These are phyloP conservation scores for Colletotrichum paranaense DNA, from an alignment of 2,329 filamentous ascomycete genomes.

Conservation along the genomic window DNA sequence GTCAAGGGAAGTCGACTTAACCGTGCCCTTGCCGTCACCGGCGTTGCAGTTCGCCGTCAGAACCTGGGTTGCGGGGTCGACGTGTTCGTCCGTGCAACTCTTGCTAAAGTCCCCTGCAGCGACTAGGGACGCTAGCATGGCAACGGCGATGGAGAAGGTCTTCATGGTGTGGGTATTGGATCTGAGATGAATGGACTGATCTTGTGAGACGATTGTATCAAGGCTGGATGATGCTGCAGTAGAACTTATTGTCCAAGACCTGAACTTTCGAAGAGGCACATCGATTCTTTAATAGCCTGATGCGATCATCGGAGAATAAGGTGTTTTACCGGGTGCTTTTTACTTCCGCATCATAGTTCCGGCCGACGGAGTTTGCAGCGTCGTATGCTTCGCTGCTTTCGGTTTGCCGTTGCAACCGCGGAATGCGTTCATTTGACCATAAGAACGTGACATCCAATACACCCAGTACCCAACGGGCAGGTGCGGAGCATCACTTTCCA, in stretches of 20 bases:
- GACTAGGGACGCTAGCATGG: background rate
- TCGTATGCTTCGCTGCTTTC: background rate
- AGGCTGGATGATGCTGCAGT: background rate
- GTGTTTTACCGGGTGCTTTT: background rate
- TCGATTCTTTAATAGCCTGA: background rate
- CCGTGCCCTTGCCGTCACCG: constrained; percentile 29
- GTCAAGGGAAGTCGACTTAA: constrained; percentile 13
- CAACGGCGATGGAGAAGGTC: background rate
- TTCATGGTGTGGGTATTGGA: constrained; percentile 2
- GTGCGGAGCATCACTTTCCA: constrained; percentile 18
- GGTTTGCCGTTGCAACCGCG: constrained; percentile 7
- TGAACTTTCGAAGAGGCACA: background rate
- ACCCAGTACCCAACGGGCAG: constrained; percentile 23
- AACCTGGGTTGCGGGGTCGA: constrained; percentile 18
- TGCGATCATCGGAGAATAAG: background rate
- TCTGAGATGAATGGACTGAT: background rate
- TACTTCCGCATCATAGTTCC: background rate
- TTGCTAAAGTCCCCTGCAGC: constrained; percentile 22
- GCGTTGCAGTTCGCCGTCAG: constrained; percentile 25
- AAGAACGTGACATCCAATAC: background rate
- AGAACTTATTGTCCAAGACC: background rate
- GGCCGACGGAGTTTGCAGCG: background rate
- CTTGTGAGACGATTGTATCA: background rate
- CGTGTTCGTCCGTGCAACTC: constrained; percentile 28
- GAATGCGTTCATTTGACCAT: background rate